Base-by-base conservation (phyloP, 441 rosid genomes). In the California macrophylla region DNA sequence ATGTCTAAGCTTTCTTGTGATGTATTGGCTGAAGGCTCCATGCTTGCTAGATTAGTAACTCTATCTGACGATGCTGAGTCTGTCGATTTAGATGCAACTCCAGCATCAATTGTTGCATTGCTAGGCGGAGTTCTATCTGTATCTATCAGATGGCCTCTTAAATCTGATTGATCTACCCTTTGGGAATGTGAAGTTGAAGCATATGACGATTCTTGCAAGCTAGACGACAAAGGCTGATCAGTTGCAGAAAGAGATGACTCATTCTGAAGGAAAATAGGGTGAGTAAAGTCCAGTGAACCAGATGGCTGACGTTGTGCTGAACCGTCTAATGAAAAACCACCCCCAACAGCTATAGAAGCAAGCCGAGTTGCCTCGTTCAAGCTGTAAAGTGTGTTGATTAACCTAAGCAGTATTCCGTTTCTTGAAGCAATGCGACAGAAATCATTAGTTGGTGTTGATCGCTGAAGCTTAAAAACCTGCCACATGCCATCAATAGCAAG, bases 401-500 rank as follows among this genome's bases (percentile, higher is more conserved):
- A 89, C 85, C 98, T 84, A 64, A 78, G 82, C 68, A 95, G 80
- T 75, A 90, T 90, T 64, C 97, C 97, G 79, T 89, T 87, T 77
- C 90, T 95, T 28, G 99, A 96, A 77, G 98, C 99, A 61, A 95
- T 89, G 32, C 88, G 87, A 74, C 99, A 95, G 70, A 95, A 95
- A 80, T 90, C 98, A 50, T 95, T 95, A 81, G 86, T 90, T 20
- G 97, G 91, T 56, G 92, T 95, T 66, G 98, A 90, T 70, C 90
- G 81, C 77, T 86, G 96, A 79, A 95, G 99, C 85, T 92, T 92
- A 82, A 92, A 92, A 71, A 90, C 93, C 84, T 90, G 98, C 99
- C 99, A 95, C 92, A 90, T 90, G 82, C 97, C 97, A 75, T 95
- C 99, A 71, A 95, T 90, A 76, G 98, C 99, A 68, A 95, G 87